phyloP scores from a whole-genome alignment of 306 rosid genomes.

The Vigna reflexopilosa region DNA sequence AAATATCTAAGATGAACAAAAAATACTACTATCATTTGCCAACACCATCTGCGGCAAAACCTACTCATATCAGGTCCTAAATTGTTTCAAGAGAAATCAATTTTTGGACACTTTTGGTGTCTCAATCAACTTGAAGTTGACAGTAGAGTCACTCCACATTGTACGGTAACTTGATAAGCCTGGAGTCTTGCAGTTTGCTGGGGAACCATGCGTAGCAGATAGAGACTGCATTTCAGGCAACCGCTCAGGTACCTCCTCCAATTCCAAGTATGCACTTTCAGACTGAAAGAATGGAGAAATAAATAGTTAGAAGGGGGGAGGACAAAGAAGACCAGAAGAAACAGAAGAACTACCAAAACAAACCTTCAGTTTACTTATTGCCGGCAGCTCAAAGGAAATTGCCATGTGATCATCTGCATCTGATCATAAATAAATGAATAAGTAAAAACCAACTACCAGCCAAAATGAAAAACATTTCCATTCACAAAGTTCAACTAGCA shows the following conservation, averaged over 20 bases:
- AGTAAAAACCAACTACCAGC: background rate
- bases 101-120: constrained; percentile 46
- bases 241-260: constrained; percentile 58
- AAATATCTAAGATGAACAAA: background rate
- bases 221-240: constrained; percentile 45
- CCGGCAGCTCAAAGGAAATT: constrained; percentile 42
- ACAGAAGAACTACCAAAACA: background rate
- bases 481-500: constrained; percentile 39
- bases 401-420: constrained; percentile 44
- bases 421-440: constrained; percentile 20
- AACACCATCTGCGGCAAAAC: constrained; percentile 40
- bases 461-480: constrained; percentile 2
- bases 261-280: constrained; percentile 39
- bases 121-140: constrained; percentile 62
- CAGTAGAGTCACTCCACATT: constrained; percentile 51
- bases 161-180: constrained; percentile 41
- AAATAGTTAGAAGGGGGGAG: background rate
- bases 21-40: background rate
- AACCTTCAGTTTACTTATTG: constrained; percentile 53
- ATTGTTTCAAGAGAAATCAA: constrained; percentile 23
- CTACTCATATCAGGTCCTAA: background rate
- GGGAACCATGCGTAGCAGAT: constrained; percentile 47
- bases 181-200: constrained; percentile 57
- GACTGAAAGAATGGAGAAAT: constrained; percentile 38
- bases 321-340: background rate